These are phyloP conservation scores for Elaphomyces granulatus DNA, from an alignment of 495 filamentous ascomycete genomes.

Conservation along the genomic window DNA sequence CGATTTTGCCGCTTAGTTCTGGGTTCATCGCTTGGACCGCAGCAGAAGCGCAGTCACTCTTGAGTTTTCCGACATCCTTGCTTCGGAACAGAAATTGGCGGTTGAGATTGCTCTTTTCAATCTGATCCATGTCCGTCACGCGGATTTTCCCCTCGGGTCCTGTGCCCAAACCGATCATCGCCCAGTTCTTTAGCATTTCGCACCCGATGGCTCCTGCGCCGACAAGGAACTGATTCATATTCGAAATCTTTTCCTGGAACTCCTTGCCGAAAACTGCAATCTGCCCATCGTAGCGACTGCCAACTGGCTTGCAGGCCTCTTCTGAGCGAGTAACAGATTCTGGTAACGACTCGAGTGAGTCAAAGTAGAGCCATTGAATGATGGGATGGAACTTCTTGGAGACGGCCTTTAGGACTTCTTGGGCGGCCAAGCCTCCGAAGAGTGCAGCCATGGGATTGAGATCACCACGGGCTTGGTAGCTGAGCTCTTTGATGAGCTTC, in stretches of 20 bases:
- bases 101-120: conserved; percentile 98
- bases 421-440: conserved; percentile 88
- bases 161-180: conserved; percentile 89
- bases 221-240: conserved; percentile 83
- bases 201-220: conserved; percentile 97
- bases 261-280: conserved; percentile 92
- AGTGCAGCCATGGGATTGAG: conserved; percentile 85
- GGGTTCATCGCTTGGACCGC: conserved; percentile 93
- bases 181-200: conserved; percentile 99
- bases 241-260: conserved; percentile 84
- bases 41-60: conserved; percentile 87
- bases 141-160: conserved; percentile 78
- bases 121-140: conserved; percentile 95
- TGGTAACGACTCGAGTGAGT: conserved; percentile 90
- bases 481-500: conserved; percentile 84
- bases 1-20: conserved; percentile 72
- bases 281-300: conserved; percentile 86
- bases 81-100: conserved; percentile 92
- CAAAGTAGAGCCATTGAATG: conserved; percentile 90
- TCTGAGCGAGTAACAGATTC: conserved; percentile 57
- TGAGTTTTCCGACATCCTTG: conserved; percentile 89
- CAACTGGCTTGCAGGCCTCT: conserved; percentile 70
- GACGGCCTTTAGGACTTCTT: conserved; percentile 93
- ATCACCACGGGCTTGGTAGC: conserved; percentile 90
- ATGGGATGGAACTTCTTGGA: conserved; percentile 96